Evolutionary conservation across 2,329 filamentous ascomycete species (phyloP), one percentile per base, ranked within the genome.

Genomic region (Coniochaeta prunicola): DNA sequence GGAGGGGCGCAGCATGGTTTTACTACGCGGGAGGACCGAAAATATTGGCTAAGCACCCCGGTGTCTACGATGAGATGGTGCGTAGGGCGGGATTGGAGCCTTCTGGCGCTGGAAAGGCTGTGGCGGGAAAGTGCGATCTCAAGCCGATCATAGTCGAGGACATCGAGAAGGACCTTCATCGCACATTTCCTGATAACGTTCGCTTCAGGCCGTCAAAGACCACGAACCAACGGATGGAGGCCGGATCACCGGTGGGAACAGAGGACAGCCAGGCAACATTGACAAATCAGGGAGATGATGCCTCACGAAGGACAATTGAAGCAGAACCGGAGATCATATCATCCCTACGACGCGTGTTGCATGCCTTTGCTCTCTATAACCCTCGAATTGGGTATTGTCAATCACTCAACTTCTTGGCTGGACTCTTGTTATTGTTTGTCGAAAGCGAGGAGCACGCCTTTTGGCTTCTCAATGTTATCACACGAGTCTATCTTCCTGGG

Each of bases 1-100:
- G 92, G 86, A 85, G 93, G 67, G 93, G 93, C n/a, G 89, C 90
- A 6, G 93, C 93, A 53, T 97, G 93, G 93, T 97, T 96, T 72
- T 97, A 90, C 76, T 97, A 97, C 70, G 91, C 92, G 12, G 91
- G 91, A 21, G 93, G 93, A 1, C 91, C 91, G 26, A 85, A 87
- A 53, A 88, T 91, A 64, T 72, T 96, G 60, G 83, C 85, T 57
- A 88, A 90, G 67, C 84, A 96, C 65, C 82, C 85, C 5, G 90
- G 90, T 1, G 76, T 93, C 17, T 97, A 97, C 70, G 82, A 86
- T 57, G 80, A 85, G 57, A 76, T 96, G 40, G 77, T 94, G 33
- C 77, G 81, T 58, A 79, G 83, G 60, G 68, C 68, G 7, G 63
- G 63, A 19, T 58, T 68, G 34, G 62, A 66, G 8, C 61, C 61